A percentile compares a stretch with the other conserved stretches of the same genome.
Evolutionary conservation across 2,329 filamentous ascomycete genomes (phyloP).

Genomic region (Fusarium nisikadoi): DNA sequence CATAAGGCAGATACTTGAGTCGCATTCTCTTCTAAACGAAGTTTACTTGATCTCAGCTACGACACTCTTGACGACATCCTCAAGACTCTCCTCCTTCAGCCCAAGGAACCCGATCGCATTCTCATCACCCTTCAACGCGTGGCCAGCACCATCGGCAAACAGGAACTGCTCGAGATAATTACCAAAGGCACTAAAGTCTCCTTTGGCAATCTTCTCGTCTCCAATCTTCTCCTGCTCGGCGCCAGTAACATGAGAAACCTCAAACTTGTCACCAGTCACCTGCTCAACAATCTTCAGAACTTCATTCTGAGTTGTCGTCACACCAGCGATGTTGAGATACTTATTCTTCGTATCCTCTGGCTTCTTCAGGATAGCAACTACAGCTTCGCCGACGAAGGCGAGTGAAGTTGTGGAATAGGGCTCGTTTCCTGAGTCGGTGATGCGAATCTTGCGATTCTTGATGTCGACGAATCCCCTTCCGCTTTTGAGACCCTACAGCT

Average conservation of each 20-base stretch:
- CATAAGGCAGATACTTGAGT: accelerated
- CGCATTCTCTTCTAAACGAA: not conserved
- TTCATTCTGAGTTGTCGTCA: slow-evolving; percentile 8
- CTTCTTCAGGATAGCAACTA: not conserved
- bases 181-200: slow-evolving; percentile 15
- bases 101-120: slow-evolving; percentile 4
- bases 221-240: not conserved
- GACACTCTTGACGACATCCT: not conserved
- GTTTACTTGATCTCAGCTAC: not conserved
- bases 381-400: not conserved
- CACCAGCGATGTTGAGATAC: slow-evolving; percentile 7
- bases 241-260: not conserved
- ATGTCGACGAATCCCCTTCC: not conserved
- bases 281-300: not conserved
- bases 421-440: slow-evolving; percentile 11
- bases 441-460: slow-evolving; percentile 2
- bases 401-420: slow-evolving; percentile 11
- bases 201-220: slow-evolving; percentile 5
- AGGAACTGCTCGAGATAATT: slow-evolving; percentile 11
- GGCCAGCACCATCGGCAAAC: slow-evolving; percentile 1
- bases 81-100: not conserved
- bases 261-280: slow-evolving; percentile 7
- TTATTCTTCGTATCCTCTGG: not conserved
- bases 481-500: not conserved
- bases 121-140: not conserved